Evolutionary conservation across 1,139 yeast species (phyloP), one percentile per base, ranked within the genome.

Genomic region (Hansenula sp.): DNA sequence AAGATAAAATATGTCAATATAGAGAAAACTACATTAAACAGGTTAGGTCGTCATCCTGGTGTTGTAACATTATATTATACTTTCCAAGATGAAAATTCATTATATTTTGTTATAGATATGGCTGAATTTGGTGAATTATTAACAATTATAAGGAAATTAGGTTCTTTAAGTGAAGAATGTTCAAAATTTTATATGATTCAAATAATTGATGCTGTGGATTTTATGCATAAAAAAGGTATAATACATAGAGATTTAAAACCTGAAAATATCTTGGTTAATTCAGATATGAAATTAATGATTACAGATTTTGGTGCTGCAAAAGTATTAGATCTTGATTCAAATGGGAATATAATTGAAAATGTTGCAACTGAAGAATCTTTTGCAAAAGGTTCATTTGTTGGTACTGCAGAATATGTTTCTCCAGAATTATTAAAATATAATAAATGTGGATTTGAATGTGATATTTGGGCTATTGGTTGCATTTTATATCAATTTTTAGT

Each of bases 1-100:
- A 92, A 92, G 61, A 94, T 90, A 52, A 92, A 94, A 62, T 94
- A 92, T 57, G 98, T 92, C 44, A 90, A 90, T 57, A 92, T 94
- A 44, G 98, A 94, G 62, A 92, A 92, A 62, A 88, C 88, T 55
- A 92, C 97, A 2, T 69, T 94, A 53, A 89, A 90, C 59, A 66
- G 95, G 32, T 69, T 92, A 43, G 92, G 90, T 25, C 81, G 83
- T 42, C 90, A 83, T 53, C 88, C 89, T 34, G 98, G 98, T 1
- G 77, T 92, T 35, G 89, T 92, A 19, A 81, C 92, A 16, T 70
- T 92, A 36, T 87, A 86, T 58, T 94, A 87, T 61, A 92, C 98
- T 0, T 92, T 92, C 61, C 98, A 92, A 60, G 98, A 94, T 61
- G 85, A 86, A 42, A 77, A 80, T 43, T 83, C 90, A 13, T 69